Percentiles rank a stretch among this genome's conserved stretches.
Conservation (phyloP, 2,329 filamentous ascomycete genomes). For the Mycosphaerella arachidis region DNA sequence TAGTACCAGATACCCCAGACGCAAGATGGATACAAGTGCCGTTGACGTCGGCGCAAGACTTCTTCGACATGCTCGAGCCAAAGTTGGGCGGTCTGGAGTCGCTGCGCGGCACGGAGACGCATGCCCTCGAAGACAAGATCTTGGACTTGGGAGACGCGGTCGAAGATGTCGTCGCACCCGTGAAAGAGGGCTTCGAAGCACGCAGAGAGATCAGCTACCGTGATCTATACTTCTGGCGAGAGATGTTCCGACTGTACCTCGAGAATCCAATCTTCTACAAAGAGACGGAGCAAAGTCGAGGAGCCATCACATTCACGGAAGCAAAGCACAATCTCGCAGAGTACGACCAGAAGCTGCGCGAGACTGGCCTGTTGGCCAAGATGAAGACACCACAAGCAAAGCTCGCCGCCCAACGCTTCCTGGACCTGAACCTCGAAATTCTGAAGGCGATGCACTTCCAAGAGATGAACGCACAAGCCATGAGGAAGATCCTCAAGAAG, state of each 20-base stretch:
- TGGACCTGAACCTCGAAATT: conserved; percentile 69
- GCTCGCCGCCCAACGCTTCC: conserved; percentile 62
- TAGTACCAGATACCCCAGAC: conserved; percentile 12
- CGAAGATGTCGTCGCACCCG: conserved; percentile 60
- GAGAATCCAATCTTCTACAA: conserved; percentile 80
- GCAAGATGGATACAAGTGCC: conserved; percentile 62
- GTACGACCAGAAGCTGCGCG: conserved; percentile 65
- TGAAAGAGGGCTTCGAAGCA: conserved; percentile 45
- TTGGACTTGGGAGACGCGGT: conserved; percentile 61
- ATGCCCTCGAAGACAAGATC: conserved; percentile 60
- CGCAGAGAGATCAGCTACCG: conserved; percentile 31
- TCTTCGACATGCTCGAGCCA: conserved; percentile 70
- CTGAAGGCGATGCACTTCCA: conserved; percentile 78
- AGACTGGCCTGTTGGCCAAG: conserved; percentile 53
- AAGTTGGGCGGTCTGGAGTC: conserved; percentile 66
- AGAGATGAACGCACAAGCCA: conserved; percentile 73
- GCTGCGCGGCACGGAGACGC: conserved; percentile 63
- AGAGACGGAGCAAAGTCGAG: conserved; percentile 66
- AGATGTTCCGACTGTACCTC: conserved; percentile 76
- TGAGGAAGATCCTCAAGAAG: conserved; percentile 84
- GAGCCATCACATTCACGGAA: conserved; percentile 59
- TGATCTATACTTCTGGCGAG: conserved; percentile 71
- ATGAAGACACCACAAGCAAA: conserved; percentile 65
- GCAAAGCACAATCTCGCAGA: conserved; percentile 65
- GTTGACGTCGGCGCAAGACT: conserved; percentile 70